A percentile compares a stretch with the other conserved stretches of the same genome.
phyloP scores from a whole-genome alignment of 805 yeast species.

The Wickerhamiella sergipiensis region DNA sequence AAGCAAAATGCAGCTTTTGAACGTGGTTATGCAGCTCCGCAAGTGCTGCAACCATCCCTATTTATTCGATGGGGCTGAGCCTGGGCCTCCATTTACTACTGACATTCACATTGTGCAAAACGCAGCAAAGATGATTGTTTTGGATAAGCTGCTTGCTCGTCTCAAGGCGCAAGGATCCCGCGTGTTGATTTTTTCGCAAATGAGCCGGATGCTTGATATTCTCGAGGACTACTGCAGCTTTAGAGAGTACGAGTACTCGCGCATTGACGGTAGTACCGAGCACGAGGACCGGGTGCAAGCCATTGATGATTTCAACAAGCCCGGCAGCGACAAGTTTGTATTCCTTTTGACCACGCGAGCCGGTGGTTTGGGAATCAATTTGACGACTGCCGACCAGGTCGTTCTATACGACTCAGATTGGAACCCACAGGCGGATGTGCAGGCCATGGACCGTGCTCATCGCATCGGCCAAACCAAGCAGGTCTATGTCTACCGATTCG shows the following conservation, averaged over 20 bases:
- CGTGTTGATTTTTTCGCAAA: slow-evolving; percentile 82
- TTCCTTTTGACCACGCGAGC: slow-evolving; percentile 87
- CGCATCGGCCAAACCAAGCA: slow-evolving; percentile 95
- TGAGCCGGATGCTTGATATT: slow-evolving; percentile 82
- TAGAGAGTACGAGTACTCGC: slow-evolving; percentile 73
- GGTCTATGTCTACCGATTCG: slow-evolving; percentile 80
- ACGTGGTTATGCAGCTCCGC: slow-evolving; percentile 91
- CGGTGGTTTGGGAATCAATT: slow-evolving; percentile 89
- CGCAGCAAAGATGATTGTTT: slow-evolving; percentile 79
- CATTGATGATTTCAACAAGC: slow-evolving; percentile 79
- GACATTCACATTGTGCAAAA: slow-evolving; percentile 84
- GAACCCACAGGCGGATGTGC: slow-evolving; percentile 97
- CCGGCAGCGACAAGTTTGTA: slow-evolving; percentile 66
- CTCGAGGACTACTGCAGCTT: slow-evolving; percentile 82
- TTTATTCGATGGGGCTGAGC: slow-evolving; percentile 96
- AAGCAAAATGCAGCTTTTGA: slow-evolving; percentile 66
- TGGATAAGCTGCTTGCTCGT: slow-evolving; percentile 68
- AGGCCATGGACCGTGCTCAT: slow-evolving; percentile 97
- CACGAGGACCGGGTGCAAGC: slow-evolving; percentile 89
- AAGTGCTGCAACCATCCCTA: slow-evolving; percentile 97
- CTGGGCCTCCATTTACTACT: slow-evolving; percentile 94
- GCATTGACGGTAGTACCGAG: slow-evolving; percentile 88
- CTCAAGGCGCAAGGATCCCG: slow-evolving; percentile 71
- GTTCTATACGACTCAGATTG: slow-evolving; percentile 86
- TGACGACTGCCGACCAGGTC: slow-evolving; percentile 85